Conservation (phyloP, 768 basidiomycete species). For the Clitopilus passeckerianus region DNA sequence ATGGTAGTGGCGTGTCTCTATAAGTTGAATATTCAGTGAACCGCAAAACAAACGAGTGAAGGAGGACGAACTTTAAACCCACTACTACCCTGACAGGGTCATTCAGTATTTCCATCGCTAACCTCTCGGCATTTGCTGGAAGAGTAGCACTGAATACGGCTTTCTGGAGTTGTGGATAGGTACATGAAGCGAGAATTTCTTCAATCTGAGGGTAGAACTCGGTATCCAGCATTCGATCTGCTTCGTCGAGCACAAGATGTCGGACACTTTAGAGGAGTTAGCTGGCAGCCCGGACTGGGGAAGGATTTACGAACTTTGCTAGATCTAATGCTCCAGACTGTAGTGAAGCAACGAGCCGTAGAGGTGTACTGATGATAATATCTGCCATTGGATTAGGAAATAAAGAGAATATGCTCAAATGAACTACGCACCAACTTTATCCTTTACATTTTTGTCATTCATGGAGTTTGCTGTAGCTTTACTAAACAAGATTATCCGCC, state of each 20-base stretch:
- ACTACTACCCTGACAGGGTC: constrained; percentile 94
- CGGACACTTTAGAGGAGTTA: constrained; percentile 54
- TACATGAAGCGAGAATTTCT: constrained; percentile 81
- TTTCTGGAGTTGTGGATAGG: constrained; percentile 66
- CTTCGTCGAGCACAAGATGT: constrained; percentile 86
- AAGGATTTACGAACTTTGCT: constrained; percentile 52
- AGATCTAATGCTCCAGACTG: constrained; percentile 63
- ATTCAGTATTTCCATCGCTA: constrained; percentile 79
- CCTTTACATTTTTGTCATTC: constrained; percentile 62
- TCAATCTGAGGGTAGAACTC: constrained; percentile 88
- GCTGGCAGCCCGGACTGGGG: constrained; percentile 1
- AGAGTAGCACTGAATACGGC: constrained; percentile 94
- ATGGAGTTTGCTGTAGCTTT: constrained; percentile 87
- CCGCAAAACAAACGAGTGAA: not conserved
- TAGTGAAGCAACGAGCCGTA: constrained; percentile 80
- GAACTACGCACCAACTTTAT: constrained; percentile 67
- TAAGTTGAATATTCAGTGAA: constrained; percentile 1
- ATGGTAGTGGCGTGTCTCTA: constrained; percentile 91
- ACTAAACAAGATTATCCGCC: constrained; percentile 78
- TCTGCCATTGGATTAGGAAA: constrained; percentile 38
- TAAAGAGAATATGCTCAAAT: constrained; percentile 2
- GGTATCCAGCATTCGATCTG: constrained; percentile 82
- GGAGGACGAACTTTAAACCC: constrained; percentile 76
- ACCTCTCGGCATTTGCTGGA: constrained; percentile 80
- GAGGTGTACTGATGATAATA: constrained; percentile 87